A percentile compares a stretch with the other conserved stretches of the same genome.
Evolutionary conservation across 345 rosid genomes (phyloP).

Genomic region (Eucalyptus lansdowneana): DNA sequence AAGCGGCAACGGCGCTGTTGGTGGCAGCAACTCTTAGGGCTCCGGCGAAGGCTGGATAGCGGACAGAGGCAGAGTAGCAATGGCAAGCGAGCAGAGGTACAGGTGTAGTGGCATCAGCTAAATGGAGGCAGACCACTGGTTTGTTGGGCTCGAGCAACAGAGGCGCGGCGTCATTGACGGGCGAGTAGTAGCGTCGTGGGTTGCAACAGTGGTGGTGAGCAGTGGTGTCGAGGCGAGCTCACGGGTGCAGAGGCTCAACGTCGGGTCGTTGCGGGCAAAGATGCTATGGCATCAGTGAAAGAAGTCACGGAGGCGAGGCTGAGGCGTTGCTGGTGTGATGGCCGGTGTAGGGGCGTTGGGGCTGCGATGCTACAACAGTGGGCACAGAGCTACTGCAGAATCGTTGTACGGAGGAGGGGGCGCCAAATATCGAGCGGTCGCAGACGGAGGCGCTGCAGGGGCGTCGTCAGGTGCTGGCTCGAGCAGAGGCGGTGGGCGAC

Average conservation of each 20-base stretch:
- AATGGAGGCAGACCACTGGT: too few relatives aligned
- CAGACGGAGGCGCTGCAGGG: fast-evolving
- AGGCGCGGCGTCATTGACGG: fast-evolving
- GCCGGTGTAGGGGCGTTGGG: fast-evolving
- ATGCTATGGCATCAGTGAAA: too few relatives aligned
- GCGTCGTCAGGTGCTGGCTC: too few relatives aligned
- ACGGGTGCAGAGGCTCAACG: fast-evolving
- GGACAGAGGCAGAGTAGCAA: too few relatives aligned
- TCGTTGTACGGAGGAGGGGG: too few relatives aligned
- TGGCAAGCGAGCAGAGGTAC: fast-evolving
- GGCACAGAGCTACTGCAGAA: too few relatives aligned
- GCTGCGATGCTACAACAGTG: fast-evolving
- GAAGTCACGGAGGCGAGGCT: fast-evolving
- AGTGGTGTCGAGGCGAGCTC: fast-evolving
- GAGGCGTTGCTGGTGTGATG: fast-evolving
- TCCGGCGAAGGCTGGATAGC: fast-evolving
- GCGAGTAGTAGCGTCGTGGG: fast-evolving
- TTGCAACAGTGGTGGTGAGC: too few relatives aligned
- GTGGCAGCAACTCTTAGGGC: too few relatives aligned
- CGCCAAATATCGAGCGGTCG: fast-evolving
- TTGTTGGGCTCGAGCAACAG: fast-evolving
- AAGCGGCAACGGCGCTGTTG: fast-evolving
- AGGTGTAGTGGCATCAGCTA: fast-evolving
- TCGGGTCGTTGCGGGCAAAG: fast-evolving
- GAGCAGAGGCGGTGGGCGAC: too few relatives aligned